Conservation (phyloP, 768 basidiomycete genomes). For the Plicaturopsis crispa region DNA sequence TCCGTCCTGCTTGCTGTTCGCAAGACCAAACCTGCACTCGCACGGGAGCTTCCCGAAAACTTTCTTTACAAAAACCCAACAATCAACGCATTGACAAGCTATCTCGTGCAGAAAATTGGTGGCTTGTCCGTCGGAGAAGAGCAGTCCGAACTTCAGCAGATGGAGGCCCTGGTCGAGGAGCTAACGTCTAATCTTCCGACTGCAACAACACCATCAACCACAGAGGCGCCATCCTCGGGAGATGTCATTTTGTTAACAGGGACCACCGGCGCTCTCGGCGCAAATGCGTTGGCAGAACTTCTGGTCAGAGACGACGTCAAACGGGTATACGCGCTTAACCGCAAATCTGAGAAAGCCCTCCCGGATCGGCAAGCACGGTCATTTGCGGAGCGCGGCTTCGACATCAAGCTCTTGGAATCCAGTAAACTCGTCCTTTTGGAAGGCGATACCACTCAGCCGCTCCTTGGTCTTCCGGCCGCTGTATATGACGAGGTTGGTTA, state of each 20-base stretch:
- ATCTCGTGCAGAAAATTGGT: slow-evolving; percentile 1
- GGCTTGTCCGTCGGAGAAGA: neutral
- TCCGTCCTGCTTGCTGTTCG: slow-evolving; percentile 26
- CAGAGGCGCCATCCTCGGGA: neutral
- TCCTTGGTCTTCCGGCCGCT: slow-evolving; percentile 18
- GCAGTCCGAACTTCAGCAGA: slow-evolving; percentile 4
- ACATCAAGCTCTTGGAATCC: slow-evolving; percentile 10
- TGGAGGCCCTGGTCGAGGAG: slow-evolving; percentile 11
- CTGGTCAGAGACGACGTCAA: slow-evolving; percentile 6
- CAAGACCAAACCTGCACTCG: slow-evolving; percentile 13
- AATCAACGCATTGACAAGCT: slow-evolving; percentile 14
- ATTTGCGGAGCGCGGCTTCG: slow-evolving; percentile 14
- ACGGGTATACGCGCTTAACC: slow-evolving; percentile 16
- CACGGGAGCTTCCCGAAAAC: slow-evolving; percentile 16
- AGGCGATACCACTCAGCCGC: slow-evolving; percentile 17
- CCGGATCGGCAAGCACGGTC: slow-evolving; percentile 12
- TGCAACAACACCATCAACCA: neutral
- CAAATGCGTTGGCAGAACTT: slow-evolving; percentile 15
- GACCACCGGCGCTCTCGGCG: slow-evolving; percentile 24
- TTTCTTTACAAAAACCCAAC: slow-evolving; percentile 30
- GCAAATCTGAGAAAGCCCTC: slow-evolving; percentile 1
- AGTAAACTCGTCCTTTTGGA: slow-evolving; percentile 6
- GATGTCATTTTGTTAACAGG: slow-evolving; percentile 21
- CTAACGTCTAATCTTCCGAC: slow-evolving; percentile 7
- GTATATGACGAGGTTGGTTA: slow-evolving; percentile 22